Base-by-base conservation (phyloP, 371 early-diverging fungal species). In the Mucor indicus region DNA sequence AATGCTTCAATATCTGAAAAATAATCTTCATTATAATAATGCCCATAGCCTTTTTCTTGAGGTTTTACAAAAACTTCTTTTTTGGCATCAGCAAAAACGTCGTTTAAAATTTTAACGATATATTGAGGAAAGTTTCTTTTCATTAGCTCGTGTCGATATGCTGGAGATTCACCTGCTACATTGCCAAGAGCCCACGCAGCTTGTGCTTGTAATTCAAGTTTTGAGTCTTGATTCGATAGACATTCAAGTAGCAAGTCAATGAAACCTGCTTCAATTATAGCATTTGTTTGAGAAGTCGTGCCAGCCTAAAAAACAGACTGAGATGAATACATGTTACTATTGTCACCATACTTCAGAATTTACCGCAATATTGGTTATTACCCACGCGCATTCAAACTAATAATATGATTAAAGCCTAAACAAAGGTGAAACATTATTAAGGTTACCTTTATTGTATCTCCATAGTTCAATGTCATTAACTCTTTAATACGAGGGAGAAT, bases 381-480 rank as follows among this genome's bases (percentile, higher is more conserved):
- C 77, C 82, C 82, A 81, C 2, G 80, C 74, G 17, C 69, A 70
- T 51, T 81, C 82, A 57, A 79, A 81, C 80, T 81, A 65, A 9
- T 31, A 4, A 53, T 20, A 32, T 32, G 48, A 15, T 35, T 22
- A 27, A 23, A 35, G 17, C n/a, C n/a, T n/a, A 9, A 20, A 29
- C n/a, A n/a, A n/a, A n/a, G n/a, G n/a, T n/a, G n/a, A n/a, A n/a
- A n/a, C n/a, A n/a, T n/a, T n/a, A n/a, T n/a, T n/a, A n/a, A n/a
- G n/a, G n/a, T n/a, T n/a, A n/a, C n/a, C 58, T 70, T 71, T 21
- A 71, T 38, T 15, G 45, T 43, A 8, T 38, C 57, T 11, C 27
- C 23, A 50, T 61, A 19, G 7, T 38, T 33, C n/a, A n/a, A n/a
- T 36, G 33, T 29, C 31, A 73, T 29, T 11, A 74, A 17, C 8